Evolutionary conservation across 2,329 filamentous ascomycete genomes (phyloP).

Genomic region (Cadophora luteo-olivacea): DNA sequence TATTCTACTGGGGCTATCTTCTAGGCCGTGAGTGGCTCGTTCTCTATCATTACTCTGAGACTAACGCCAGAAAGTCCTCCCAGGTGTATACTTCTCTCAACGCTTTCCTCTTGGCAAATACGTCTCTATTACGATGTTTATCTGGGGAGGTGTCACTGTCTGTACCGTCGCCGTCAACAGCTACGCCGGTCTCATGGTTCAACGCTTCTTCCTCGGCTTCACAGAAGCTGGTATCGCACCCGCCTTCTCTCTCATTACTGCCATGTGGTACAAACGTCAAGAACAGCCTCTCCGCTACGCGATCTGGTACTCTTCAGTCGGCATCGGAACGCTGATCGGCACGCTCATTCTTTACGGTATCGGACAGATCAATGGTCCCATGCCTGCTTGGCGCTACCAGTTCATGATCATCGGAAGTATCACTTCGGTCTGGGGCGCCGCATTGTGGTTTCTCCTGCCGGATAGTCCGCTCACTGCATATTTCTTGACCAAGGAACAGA

Average conservation of each 20-base stretch:
- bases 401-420: conserved; percentile 13
- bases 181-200: conserved; percentile 8
- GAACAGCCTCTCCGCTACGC: conserved; percentile 25
- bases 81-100: conserved; percentile 13
- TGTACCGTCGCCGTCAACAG: neutral
- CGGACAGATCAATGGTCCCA: conserved; percentile 34
- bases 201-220: conserved; percentile 28
- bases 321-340: conserved; percentile 43
- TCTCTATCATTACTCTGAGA: too few relatives aligned
- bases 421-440: neutral
- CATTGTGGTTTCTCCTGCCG: conserved; percentile 9
- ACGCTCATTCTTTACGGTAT: conserved; percentile 46
- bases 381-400: conserved; percentile 5
- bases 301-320: conserved; percentile 33
- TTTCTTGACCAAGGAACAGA: conserved; percentile 48
- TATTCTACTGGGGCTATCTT: conserved; percentile 36
- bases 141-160: conserved; percentile 12
- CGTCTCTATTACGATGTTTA: neutral
- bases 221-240: conserved; percentile 42
- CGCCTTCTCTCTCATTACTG: conserved; percentile 44
- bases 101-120: conserved; percentile 14
- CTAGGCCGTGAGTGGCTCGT: conserved; percentile 30
- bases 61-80: neutral
- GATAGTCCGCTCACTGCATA: conserved; percentile 39
- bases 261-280: conserved; percentile 44